These are phyloP conservation scores for Camellia japonica DNA, from an alignment of 148 eudicot species.

Conservation along the genomic window DNA sequence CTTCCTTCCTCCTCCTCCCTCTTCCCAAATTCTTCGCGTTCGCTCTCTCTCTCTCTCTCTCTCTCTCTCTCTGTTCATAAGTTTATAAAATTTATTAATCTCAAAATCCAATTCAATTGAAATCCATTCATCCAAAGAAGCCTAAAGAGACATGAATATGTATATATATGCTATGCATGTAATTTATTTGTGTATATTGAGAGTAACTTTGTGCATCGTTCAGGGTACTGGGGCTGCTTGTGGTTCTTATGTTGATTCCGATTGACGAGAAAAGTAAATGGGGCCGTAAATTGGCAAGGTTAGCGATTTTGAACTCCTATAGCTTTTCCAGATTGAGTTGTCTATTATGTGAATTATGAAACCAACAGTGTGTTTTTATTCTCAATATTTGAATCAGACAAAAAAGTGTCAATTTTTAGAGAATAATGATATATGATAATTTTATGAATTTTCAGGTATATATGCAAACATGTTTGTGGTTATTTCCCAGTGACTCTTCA, in stretches of 20 bases:
- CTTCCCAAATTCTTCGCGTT: constrained; percentile 57
- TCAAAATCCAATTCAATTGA: background rate
- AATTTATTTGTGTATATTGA: constrained; percentile 2
- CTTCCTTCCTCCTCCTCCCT: constrained; percentile 65
- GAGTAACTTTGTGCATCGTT: background rate
- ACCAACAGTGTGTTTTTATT: too few relatives aligned
- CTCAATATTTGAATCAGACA: background rate
- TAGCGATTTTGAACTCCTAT: background rate
- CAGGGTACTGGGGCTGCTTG: constrained; percentile 64
- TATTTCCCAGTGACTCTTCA: constrained; percentile 73
- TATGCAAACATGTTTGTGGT: constrained; percentile 85
- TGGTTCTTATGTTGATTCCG: constrained; percentile 59
- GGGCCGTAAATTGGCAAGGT: constrained; percentile 79
- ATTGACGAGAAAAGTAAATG: constrained; percentile 61
- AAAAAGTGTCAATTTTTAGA: too few relatives aligned
- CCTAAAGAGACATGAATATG: too few relatives aligned
- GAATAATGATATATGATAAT: background rate
- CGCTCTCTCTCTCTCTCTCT: constrained; percentile 15
- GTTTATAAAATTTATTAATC: background rate
- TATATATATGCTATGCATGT: constrained; percentile 15
- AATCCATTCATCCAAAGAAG: too few relatives aligned
- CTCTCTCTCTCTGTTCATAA: background rate
- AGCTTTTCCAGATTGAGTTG: background rate
- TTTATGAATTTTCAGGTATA: constrained; percentile 41
- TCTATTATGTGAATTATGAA: background rate